A percentile compares a stretch with the other conserved stretches of the same genome.
These are phyloP conservation scores for Glonium stellatum DNA, from an alignment of 495 filamentous ascomycete genomes.

Conservation along the genomic window DNA sequence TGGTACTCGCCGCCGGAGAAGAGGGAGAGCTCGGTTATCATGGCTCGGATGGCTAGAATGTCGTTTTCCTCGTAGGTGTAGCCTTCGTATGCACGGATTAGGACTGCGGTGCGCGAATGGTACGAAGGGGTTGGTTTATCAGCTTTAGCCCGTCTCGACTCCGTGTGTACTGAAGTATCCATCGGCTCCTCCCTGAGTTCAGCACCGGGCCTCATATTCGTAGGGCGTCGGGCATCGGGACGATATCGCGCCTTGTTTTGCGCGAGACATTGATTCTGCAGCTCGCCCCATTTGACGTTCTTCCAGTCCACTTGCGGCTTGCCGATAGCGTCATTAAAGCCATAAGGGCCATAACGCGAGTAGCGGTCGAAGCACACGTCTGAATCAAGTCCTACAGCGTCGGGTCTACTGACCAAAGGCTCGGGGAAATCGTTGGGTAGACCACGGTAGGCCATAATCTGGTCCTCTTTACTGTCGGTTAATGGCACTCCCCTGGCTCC, in stretches of 20 bases:
- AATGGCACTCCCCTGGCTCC: slow-evolving; percentile 44
- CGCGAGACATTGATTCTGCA: slow-evolving; percentile 58
- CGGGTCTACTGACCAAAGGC: slow-evolving; percentile 43
- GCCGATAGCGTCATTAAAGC: slow-evolving; percentile 30
- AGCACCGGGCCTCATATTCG: slow-evolving; percentile 8
- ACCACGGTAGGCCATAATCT: slow-evolving; percentile 42
- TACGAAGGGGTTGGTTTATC: slow-evolving; percentile 16
- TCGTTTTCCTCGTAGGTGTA: slow-evolving; percentile 66
- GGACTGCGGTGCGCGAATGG: slow-evolving; percentile 54
- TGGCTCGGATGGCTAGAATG: slow-evolving; percentile 60
- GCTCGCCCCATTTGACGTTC: slow-evolving; percentile 58
- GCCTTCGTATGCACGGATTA: slow-evolving; percentile 62
- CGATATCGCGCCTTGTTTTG: slow-evolving; percentile 57
- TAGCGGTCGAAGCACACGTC: slow-evolving; percentile 50
- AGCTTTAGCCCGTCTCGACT: not conserved
- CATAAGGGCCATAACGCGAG: slow-evolving; percentile 48
- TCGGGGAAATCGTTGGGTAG: slow-evolving; percentile 38
- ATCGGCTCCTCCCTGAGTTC: slow-evolving; percentile 2
- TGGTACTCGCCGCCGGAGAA: slow-evolving; percentile 70
- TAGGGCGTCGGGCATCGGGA: slow-evolving; percentile 15
- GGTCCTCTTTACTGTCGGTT: slow-evolving; percentile 42
- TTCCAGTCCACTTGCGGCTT: slow-evolving; percentile 49
- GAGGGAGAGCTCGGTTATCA: slow-evolving; percentile 66
- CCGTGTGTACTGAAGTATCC: not conserved
- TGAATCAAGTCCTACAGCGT: slow-evolving; percentile 42